These are phyloP conservation scores for Lentinula sp. DNA, from an alignment of 768 basidiomycete species.

Conservation along the genomic window DNA sequence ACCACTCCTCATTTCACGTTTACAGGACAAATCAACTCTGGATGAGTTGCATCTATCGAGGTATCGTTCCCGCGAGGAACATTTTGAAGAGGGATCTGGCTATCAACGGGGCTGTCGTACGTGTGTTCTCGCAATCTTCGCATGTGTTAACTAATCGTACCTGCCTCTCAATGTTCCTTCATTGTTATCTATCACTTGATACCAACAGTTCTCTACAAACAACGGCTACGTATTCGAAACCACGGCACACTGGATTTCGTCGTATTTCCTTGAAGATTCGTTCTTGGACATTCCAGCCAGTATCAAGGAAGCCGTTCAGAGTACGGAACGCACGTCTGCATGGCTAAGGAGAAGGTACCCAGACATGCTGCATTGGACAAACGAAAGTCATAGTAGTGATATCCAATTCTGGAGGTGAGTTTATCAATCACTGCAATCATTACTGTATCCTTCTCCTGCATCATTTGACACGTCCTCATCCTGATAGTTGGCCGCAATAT, in stretches of 20 bases:
- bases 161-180: not conserved
- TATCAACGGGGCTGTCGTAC: conserved; percentile 55
- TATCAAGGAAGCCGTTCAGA: conserved; percentile 35
- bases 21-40: conserved; percentile 23
- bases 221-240: conserved; percentile 50
- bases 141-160: not conserved
- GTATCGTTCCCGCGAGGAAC: conserved; percentile 57
- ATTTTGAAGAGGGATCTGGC: conserved; percentile 52
- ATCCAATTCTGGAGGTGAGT: conserved; percentile 6
- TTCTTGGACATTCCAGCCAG: conserved; percentile 43
- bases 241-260: conserved; percentile 57
- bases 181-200: not conserved
- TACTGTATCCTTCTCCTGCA: not conserved
- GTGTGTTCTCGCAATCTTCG: conserved; percentile 9
- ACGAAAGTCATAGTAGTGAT: conserved; percentile 9
- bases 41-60: conserved; percentile 50
- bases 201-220: conserved; percentile 46
- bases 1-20: conserved; percentile 7
- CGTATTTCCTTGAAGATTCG: conserved; percentile 50
- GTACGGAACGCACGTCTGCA: conserved; percentile 37
- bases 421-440: too few species aligned
- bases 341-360: conserved; percentile 57
- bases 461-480: not conserved
- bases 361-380: conserved; percentile 25
- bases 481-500: conserved; percentile 4